Percentiles rank a stretch among this genome's conserved stretches.
phyloP scores from a whole-genome alignment of 2,329 filamentous ascomycete species.

The Sporothrix pseudoabietina region DNA sequence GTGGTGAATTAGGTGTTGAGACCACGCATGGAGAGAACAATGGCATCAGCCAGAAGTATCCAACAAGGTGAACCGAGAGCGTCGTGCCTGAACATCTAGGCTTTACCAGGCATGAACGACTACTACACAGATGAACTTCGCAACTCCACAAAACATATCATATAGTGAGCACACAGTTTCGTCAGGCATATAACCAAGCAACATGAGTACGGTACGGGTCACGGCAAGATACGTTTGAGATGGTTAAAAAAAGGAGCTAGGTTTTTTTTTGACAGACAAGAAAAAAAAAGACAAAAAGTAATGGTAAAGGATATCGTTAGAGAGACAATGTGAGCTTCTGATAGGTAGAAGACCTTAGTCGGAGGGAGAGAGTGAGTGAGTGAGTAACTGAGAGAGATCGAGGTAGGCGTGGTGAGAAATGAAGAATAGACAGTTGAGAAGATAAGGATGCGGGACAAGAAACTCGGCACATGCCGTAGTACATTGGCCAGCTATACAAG shows the following conservation, averaged over 20 bases:
- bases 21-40: too few relatives aligned
- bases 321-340: conserved; percentile 1
- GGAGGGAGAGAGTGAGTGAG: not conserved
- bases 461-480: conserved; percentile 11
- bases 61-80: too few relatives aligned
- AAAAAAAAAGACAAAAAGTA: conserved; percentile 4
- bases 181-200: not conserved
- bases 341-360: not conserved
- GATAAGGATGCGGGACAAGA: not conserved
- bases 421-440: not conserved
- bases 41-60: too few relatives aligned
- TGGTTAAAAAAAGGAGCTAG: not conserved
- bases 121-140: too few relatives aligned
- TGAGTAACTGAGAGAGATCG: not conserved
- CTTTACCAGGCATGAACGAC: too few relatives aligned
- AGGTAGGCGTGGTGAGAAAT: not conserved
- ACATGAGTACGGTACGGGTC: not conserved
- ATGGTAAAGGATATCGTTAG: conserved; percentile 32
- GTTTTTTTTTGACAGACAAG: conserved; percentile 21
- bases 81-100: too few relatives aligned
- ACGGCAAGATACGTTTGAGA: not conserved
- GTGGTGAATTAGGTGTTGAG: too few relatives aligned
- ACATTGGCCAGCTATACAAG: conserved; percentile 24
- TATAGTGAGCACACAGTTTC: too few relatives aligned
- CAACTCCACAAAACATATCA: too few relatives aligned